A percentile compares a stretch with the other conserved stretches of the same genome.
Evolutionary conservation across 2,329 filamentous ascomycete genomes (phyloP).

Genomic region (Aspergillus ibericus): DNA sequence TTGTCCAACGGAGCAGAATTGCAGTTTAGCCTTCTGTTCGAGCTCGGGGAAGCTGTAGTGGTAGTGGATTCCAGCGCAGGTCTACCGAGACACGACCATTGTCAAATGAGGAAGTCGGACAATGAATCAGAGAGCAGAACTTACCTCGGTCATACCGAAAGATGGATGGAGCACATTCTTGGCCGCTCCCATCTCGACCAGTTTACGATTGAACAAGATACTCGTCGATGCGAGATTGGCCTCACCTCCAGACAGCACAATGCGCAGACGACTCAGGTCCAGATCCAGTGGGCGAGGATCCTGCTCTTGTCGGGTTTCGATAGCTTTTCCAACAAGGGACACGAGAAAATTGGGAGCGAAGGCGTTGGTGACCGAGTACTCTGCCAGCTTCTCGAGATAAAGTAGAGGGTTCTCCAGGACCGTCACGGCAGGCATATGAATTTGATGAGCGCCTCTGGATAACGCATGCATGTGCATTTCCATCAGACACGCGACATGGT

Average conservation of each 20-base stretch:
- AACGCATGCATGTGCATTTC: conserved; percentile 56
- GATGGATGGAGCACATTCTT: conserved; percentile 41
- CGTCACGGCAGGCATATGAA: conserved; percentile 21
- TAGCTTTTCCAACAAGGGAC: conserved; percentile 8
- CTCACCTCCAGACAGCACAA: conserved; percentile 42
- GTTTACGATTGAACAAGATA: conserved; percentile 36
- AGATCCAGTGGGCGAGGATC: conserved; percentile 42
- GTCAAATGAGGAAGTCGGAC: neutral
- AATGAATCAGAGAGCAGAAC: neutral
- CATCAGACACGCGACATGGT: conserved; percentile 55
- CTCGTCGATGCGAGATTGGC: conserved; percentile 35
- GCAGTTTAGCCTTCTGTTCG: conserved; percentile 28
- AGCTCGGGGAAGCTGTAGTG: conserved; percentile 42
- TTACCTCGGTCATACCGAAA: conserved; percentile 44
- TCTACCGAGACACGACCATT: conserved; percentile 20
- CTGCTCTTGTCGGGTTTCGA: conserved; percentile 41
- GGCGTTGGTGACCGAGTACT: conserved; percentile 31
- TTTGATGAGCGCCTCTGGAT: conserved; percentile 18
- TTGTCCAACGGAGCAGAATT: neutral
- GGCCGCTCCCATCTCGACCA: conserved; percentile 30
- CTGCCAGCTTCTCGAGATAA: conserved; percentile 45
- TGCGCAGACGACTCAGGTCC: conserved; percentile 22
- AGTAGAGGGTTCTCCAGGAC: conserved; percentile 32
- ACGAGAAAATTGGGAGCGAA: conserved; percentile 32
- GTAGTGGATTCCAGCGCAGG: conserved; percentile 52